phyloP scores from a whole-genome alignment of 2,329 filamentous ascomycete species.

The Aspergillus sp. region DNA sequence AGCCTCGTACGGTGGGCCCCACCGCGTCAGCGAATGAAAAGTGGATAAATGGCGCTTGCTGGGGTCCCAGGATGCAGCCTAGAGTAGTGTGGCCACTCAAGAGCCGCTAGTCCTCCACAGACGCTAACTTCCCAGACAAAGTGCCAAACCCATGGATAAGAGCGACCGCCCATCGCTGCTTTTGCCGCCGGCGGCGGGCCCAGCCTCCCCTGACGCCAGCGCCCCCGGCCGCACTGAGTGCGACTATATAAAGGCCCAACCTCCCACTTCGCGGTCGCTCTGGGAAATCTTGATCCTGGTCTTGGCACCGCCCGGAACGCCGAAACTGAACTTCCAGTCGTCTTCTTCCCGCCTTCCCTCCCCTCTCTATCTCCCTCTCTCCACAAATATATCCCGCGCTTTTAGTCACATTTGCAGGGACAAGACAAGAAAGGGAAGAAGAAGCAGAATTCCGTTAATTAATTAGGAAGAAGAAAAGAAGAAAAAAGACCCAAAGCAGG shows the following conservation, averaged over 20 bases:
- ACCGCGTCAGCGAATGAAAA: too few species aligned
- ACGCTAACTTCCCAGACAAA: background rate
- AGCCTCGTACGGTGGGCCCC: too few species aligned
- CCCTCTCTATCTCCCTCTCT: conserved; percentile 19
- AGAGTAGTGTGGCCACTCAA: conserved; percentile 1
- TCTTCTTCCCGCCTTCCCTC: conserved; percentile 22
- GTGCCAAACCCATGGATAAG: conserved; percentile 22
- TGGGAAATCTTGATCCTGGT: conserved; percentile 32
- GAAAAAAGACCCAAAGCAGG: background rate
- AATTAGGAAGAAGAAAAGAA: conserved; percentile 8
- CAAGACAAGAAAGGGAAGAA: too few species aligned
- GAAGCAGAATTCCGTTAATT: too few species aligned
- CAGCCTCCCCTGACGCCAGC: conserved; percentile 32
- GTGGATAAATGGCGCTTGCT: background rate
- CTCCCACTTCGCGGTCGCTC: conserved; percentile 28
- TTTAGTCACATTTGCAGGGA: background rate
- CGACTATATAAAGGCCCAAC: conserved; percentile 38
- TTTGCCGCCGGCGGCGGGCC: conserved; percentile 32
- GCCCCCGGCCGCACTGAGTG: conserved; percentile 24
- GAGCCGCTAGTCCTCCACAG: conserved; percentile 22
- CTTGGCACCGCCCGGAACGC: conserved; percentile 36
- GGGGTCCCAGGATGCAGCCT: conserved; percentile 2
- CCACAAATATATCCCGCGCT: conserved; percentile 12
- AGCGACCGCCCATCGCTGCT: conserved; percentile 25
- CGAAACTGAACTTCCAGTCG: conserved; percentile 13